These are phyloP conservation scores for Macrolepiota albuminosa DNA, from an alignment of 768 basidiomycete species.

Conservation along the genomic window DNA sequence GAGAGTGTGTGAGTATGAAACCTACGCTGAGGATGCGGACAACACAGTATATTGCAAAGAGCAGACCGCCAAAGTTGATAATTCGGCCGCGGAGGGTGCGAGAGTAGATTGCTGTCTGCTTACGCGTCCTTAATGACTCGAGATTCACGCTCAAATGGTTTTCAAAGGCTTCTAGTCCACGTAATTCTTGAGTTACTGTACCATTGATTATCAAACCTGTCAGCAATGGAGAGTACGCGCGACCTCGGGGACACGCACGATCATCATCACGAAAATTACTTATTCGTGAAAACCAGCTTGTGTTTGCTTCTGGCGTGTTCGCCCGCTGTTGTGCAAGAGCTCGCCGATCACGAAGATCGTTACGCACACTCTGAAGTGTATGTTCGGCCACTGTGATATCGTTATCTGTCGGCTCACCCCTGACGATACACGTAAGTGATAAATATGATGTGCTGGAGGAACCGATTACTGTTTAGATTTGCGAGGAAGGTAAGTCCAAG, in stretches of 20 bases:
- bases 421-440: constrained; percentile 10
- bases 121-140: constrained; percentile 42
- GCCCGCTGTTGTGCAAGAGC: constrained; percentile 27
- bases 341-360: constrained; percentile 44
- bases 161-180: constrained; percentile 63
- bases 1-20: constrained; percentile 8
- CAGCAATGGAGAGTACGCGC: neutral
- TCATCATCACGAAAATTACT: constrained; percentile 46
- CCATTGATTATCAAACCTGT: neutral
- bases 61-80: constrained; percentile 37
- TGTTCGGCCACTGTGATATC: constrained; percentile 54
- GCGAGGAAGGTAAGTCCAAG: constrained; percentile 55
- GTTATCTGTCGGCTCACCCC: constrained; percentile 39
- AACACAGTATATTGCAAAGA: constrained; percentile 67
- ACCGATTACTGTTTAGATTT: constrained; percentile 24
- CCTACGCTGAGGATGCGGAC: constrained; percentile 59
- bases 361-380: constrained; percentile 53
- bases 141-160: constrained; percentile 61
- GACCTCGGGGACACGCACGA: constrained; percentile 21
- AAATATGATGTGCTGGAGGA: neutral
- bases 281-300: constrained; percentile 47
- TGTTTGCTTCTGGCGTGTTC: constrained; percentile 19
- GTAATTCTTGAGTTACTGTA: constrained; percentile 49
- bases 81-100: constrained; percentile 52
- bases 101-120: constrained; percentile 44